Evolutionary conservation across 1,139 yeast genomes (phyloP), one percentile per base, ranked within the genome.

Genomic region (Zhuliangozyma blackwelliae): DNA sequence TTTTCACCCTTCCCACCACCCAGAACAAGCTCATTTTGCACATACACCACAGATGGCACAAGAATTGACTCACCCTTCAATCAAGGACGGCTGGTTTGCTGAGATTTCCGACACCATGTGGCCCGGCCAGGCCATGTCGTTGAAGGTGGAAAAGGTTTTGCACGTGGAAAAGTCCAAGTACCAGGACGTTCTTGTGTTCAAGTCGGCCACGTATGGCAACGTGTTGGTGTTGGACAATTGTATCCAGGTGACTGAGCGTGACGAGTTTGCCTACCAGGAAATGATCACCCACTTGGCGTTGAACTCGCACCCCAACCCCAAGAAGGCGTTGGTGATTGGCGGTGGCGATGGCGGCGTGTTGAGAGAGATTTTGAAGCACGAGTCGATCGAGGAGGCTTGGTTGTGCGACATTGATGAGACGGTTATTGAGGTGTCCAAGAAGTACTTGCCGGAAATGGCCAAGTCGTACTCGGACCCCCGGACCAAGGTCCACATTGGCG

Each of bases 341-440:
- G 97, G 97, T 48, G 97, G 97, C 52, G 97, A 89, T 57, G 97
- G 97, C 52, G 97, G 97, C 60, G 96, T 89, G 40, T 73, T 89
- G 55, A 77, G 97, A 63, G 97, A 89, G 65, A 78, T 88, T 57
- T 85, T 89, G 54, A 89, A 89, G 68, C 96, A 89, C 64, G 78
- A 77, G 38, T 63, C 77, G 42, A 83, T 89, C 43, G 95, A 87
- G 61, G 82, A 80, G 59, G 96, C 95, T 32, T 80, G 88, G 72
- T 72, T 89, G 47, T 87, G 92, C 57, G 97, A 89, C 65, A 89
- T 89, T 52, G 97, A 89, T 58, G 96, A 87, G 65, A 79, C 88
- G 37, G 97, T 89, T 43, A 87, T 88, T 51, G 70, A 80, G 51
- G 81, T 85, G 36, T 78, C 95, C 45, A 88, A 88, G 65, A 70